A percentile compares a stretch with the other conserved stretches of the same genome.
Evolutionary conservation across 352 stramenopile species (phyloP).

Genomic region (Phytophthora agathidicida): DNA sequence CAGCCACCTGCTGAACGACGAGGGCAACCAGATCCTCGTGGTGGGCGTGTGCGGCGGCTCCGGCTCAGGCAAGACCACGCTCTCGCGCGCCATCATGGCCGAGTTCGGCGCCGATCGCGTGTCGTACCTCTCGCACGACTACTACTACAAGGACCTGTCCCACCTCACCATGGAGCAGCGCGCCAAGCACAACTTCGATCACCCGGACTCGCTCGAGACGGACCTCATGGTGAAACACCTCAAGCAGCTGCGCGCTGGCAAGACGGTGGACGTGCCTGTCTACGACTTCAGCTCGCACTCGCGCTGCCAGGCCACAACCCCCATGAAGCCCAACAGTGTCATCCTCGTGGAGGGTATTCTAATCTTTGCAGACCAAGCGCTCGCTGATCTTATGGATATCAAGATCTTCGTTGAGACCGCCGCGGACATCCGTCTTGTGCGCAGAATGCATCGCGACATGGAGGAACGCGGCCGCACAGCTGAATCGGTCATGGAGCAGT

Average conservation of each 20-base stretch:
- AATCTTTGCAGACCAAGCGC: constrained; percentile 92
- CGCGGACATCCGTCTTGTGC: constrained; percentile 94
- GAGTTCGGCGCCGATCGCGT: constrained; percentile 91
- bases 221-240: constrained; percentile 94
- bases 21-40: constrained; percentile 82
- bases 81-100: constrained; percentile 89
- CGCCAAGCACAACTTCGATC: constrained; percentile 96
- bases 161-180: constrained; percentile 91
- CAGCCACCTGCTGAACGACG: constrained; percentile 47
- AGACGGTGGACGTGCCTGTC: constrained; percentile 90
- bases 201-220: constrained; percentile 97
- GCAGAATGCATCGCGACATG: constrained; percentile 93
- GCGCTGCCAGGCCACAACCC: constrained; percentile 71
- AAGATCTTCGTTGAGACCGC: constrained; percentile 98
- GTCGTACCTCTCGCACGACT: constrained; percentile 95
- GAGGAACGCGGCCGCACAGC: constrained; percentile 93
- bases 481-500: constrained; percentile 97
- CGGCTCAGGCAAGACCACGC: constrained; percentile 92
- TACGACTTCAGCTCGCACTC: constrained; percentile 97
- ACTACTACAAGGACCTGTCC: constrained; percentile 96
- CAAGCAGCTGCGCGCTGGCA: constrained; percentile 81
- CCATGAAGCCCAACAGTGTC: constrained; percentile 90
- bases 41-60: constrained; percentile 93
- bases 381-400: constrained; percentile 95
- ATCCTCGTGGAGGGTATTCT: constrained; percentile 98